Conservation (phyloP, 108 stramenopile genomes). For the Mayamaea pseudoterrestris region DNA sequence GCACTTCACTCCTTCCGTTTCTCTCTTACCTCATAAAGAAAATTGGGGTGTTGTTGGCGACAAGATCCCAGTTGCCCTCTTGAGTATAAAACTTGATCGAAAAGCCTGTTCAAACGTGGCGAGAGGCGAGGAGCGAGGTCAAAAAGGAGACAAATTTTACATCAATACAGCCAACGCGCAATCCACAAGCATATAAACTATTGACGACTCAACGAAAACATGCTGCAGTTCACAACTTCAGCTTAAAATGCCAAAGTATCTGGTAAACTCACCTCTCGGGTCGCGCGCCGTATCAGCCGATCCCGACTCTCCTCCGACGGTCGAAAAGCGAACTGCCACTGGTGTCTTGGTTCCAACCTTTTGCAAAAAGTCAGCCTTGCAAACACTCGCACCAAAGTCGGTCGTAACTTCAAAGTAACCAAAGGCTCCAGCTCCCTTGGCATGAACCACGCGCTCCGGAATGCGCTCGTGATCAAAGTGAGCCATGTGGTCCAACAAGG, state of each 20-base stretch:
- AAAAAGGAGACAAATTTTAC: too few species aligned
- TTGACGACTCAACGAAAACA: too few species aligned
- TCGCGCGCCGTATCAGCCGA: constrained; percentile 55
- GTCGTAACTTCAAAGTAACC: constrained; percentile 52
- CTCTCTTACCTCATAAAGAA: constrained; percentile 64
- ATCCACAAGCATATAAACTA: too few species aligned
- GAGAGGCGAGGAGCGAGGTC: too few species aligned
- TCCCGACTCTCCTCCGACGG: constrained; percentile 50
- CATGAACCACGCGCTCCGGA: constrained; percentile 63
- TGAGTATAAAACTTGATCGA: constrained; percentile 63
- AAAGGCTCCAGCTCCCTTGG: constrained; percentile 55
- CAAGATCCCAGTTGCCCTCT: constrained; percentile 62
- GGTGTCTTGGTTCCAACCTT: constrained; percentile 38
- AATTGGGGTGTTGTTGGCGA: constrained; percentile 67
- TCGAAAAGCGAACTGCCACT: constrained; percentile 48
- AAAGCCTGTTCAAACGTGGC: too few species aligned
- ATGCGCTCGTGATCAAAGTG: constrained; percentile 64
- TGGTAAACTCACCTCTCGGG: too few species aligned
- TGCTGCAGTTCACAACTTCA: too few species aligned
- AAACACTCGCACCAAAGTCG: too few species aligned
- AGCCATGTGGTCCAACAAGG: constrained; percentile 41
- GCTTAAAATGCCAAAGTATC: too few species aligned
- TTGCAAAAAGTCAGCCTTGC: constrained; percentile 43
- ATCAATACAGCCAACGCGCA: too few species aligned
- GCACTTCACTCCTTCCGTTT: too few species aligned